Evolutionary conservation across 2,329 filamentous ascomycete species (phyloP), one percentile per base, ranked within the genome.

Genomic region (Rhinocladiella similis): DNA sequence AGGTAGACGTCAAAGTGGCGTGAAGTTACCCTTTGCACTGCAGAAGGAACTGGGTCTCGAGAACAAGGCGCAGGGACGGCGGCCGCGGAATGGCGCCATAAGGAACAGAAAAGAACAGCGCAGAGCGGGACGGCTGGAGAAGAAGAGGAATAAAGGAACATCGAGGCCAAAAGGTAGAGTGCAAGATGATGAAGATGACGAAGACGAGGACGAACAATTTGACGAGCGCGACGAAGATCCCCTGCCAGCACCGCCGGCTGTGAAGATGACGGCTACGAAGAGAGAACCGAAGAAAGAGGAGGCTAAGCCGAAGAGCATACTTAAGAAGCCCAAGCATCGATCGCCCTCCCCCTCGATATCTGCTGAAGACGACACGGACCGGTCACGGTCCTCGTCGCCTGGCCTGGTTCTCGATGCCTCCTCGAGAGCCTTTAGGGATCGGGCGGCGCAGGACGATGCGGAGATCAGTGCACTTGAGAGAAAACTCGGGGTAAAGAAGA

Each of bases 391-490:
- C 13, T 56, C 50, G 10, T 66, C 64, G 3, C 64, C 63, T 1
- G 62, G 56, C n/a, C 52, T 66, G 2, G 58, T 63, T 14, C 59
- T 66, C 7, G 62, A 66, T 48, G 52, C 59, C 49, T 50, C 73
- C 20, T 71, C 76, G 0, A 68, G 67, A 57, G 66, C 65, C 0
- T 76, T 85, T n/a, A 83, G 80, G 67, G 81, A 86, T 3, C 84
- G 83, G 64, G 76, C 97, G 3, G 86, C 83, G 0, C 80, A 90
- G 59, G 93, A 99, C 56, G 91, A 97, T 67, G 89, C 86, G 1
- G 91, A 96, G 65, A 97, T 99, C 64, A 87, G 88, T 18, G 86
- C 86, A 2, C 77, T 97, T 29, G 94, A 99, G 75, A 91, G 87
- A 71, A 95, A 90, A 67, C 76, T 99, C 2, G 93, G 94, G 0